Evolutionary conservation across 306 rosid species (phyloP).

Genomic region (Begonia masoniana): DNA sequence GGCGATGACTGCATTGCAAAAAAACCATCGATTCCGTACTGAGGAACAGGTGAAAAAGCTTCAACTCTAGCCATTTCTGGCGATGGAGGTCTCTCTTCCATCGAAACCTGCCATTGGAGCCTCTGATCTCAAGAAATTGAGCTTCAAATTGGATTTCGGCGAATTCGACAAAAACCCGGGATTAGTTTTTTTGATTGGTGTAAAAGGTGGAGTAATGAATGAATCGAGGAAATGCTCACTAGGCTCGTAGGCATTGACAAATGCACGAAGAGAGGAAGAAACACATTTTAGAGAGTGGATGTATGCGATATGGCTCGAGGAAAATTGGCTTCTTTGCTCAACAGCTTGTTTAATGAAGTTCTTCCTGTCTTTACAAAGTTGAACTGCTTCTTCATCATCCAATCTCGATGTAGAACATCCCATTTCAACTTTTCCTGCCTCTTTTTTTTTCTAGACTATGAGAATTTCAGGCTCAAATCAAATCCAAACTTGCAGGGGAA

Average conservation of each 20-base stretch:
- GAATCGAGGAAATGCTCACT: conserved; percentile 44
- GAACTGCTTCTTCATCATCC: conserved; percentile 77
- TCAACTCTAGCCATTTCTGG: conserved; percentile 62
- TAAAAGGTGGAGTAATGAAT: conserved; percentile 45
- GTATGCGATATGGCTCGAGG: conserved; percentile 63
- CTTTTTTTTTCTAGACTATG: conserved; percentile 19
- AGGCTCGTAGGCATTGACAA: conserved; percentile 53
- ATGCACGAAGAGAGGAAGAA: conserved; percentile 73
- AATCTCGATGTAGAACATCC: conserved; percentile 89
- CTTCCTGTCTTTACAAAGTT: conserved; percentile 86
- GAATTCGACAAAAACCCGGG: conserved; percentile 52
- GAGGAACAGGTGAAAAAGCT: conserved; percentile 41
- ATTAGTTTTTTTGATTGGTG: conserved; percentile 44
- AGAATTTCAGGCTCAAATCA: conserved; percentile 42
- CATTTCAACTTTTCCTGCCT: conserved; percentile 32
- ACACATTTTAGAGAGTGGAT: conserved; percentile 57
- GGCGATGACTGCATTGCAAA: conserved; percentile 52
- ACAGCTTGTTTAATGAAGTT: conserved; percentile 75
- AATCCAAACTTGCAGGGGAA: conserved; percentile 32
- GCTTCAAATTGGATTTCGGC: conserved; percentile 40
- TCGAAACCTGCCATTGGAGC: conserved; percentile 56
- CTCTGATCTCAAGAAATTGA: conserved; percentile 59
- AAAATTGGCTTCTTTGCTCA: conserved; percentile 58
- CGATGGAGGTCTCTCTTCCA: conserved; percentile 70
- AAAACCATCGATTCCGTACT: conserved; percentile 45